Conservation (phyloP, 495 filamentous ascomycete species). For the Astrothelium subdiscretum region DNA sequence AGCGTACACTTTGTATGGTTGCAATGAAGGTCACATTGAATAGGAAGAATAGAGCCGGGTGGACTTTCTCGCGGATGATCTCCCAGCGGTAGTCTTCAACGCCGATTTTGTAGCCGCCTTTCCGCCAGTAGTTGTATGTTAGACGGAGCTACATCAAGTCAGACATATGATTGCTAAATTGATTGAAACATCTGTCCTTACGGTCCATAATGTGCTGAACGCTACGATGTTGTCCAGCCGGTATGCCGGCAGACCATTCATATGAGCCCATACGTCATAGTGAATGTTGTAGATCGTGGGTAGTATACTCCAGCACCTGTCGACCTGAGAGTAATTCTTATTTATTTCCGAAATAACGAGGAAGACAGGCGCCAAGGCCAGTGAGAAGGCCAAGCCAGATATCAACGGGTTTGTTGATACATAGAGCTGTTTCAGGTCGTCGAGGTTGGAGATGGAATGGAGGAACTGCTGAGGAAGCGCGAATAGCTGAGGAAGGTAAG, state of each 20-base stretch:
- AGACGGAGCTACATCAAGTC: slow-evolving; percentile 47
- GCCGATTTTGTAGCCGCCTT: slow-evolving; percentile 78
- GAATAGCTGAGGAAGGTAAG: slow-evolving; percentile 67
- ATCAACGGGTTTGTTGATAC: slow-evolving; percentile 79
- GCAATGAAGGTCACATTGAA: slow-evolving; percentile 86
- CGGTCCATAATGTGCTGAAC: slow-evolving; percentile 69
- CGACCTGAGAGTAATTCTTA: slow-evolving; percentile 88
- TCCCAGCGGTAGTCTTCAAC: slow-evolving; percentile 91
- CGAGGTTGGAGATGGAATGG: slow-evolving; percentile 42
- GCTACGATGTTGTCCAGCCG: slow-evolving; percentile 62
- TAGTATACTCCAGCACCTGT: slow-evolving; percentile 80
- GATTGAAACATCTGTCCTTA: slow-evolving; percentile 31
- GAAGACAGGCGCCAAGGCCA: slow-evolving; percentile 55
- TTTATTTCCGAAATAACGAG: slow-evolving; percentile 70
- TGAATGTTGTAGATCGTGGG: slow-evolving; percentile 85
- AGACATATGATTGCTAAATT: slow-evolving; percentile 7
- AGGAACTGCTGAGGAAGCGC: slow-evolving; percentile 53
- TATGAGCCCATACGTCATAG: slow-evolving; percentile 66
- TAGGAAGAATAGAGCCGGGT: slow-evolving; percentile 54
- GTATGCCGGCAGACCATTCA: slow-evolving; percentile 58
- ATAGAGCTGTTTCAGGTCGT: slow-evolving; percentile 56
- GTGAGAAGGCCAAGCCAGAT: slow-evolving; percentile 57
- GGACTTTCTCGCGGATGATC: slow-evolving; percentile 40
- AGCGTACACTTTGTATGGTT: slow-evolving; percentile 61
- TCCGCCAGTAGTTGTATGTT: slow-evolving; percentile 96